Conservation (phyloP, 257 asterid species). For the Knoxia roxburghii region DNA sequence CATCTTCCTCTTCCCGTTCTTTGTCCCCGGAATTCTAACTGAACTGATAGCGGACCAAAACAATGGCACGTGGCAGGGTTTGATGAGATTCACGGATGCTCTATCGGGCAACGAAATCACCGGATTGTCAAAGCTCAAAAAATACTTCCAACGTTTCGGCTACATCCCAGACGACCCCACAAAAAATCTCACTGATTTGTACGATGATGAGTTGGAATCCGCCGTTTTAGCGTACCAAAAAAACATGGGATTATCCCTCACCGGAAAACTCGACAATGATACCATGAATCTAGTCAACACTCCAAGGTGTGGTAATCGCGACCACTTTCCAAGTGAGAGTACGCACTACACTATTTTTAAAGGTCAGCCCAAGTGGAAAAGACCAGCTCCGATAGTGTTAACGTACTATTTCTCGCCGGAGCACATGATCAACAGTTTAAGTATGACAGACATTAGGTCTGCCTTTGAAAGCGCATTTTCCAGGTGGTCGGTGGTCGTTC, state of each 20-base stretch:
- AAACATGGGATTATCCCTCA: constrained; percentile 40
- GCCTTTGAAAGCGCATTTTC: constrained; percentile 47
- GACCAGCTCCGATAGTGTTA: constrained; percentile 31
- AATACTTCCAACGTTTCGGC: constrained; percentile 74
- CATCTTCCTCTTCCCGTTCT: constrained; percentile 25
- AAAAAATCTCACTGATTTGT: constrained; percentile 40
- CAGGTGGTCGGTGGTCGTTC: constrained; percentile 81
- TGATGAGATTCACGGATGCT: constrained; percentile 54
- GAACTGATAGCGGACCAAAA: constrained; percentile 24
- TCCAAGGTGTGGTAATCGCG: constrained; percentile 75
- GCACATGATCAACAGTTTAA: constrained; percentile 35
- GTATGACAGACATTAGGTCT: constrained; percentile 21
- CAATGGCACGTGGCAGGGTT: constrained; percentile 46
- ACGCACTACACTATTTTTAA: background rate
- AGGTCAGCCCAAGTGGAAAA: constrained; percentile 61
- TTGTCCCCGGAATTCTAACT: constrained; percentile 30
- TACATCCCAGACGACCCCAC: constrained; percentile 31
- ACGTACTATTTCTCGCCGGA: constrained; percentile 59
- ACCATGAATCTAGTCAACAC: constrained; percentile 46
- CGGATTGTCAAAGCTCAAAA: constrained; percentile 80
- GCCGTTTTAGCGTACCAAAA: constrained; percentile 53
- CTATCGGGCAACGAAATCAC: constrained; percentile 48
- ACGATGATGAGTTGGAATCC: constrained; percentile 52
- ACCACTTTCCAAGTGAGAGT: constrained; percentile 11
- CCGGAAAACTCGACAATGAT: constrained; percentile 52